Percentiles rank a stretch among this genome's conserved stretches.
Evolutionary conservation across 208 protist species (phyloP).

Genomic region (Vickermania spadyakhi): DNA sequence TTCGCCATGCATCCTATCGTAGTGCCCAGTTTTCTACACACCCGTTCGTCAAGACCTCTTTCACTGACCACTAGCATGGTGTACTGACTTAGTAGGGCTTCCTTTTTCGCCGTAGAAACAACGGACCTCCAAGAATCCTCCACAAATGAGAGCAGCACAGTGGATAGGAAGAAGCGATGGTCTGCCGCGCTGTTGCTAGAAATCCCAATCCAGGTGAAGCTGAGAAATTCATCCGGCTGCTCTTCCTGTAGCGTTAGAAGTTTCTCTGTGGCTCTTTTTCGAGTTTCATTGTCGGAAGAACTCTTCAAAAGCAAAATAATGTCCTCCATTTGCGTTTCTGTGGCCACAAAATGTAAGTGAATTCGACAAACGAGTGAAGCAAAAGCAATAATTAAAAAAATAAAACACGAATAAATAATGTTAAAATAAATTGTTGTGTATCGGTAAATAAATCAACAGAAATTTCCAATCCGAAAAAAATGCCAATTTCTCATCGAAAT

Average conservation of each 20-base stretch:
- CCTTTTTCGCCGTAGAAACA: slow-evolving; percentile 23
- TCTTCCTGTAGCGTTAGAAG: slow-evolving; percentile 43
- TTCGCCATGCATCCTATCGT: slow-evolving; percentile 53
- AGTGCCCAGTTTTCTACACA: slow-evolving; percentile 41
- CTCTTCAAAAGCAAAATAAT: slow-evolving; percentile 39
- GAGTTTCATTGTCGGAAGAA: slow-evolving; percentile 46
- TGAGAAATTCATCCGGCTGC: slow-evolving; percentile 48
- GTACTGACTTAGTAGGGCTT: slow-evolving; percentile 27
- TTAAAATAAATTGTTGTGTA: not conserved
- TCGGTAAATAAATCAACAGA: slow-evolving; percentile 1
- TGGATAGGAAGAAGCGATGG: slow-evolving; percentile 60
- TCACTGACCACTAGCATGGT: slow-evolving; percentile 17
- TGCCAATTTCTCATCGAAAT: not conserved
- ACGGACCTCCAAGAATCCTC: slow-evolving; percentile 49
- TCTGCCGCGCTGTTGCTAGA: slow-evolving; percentile 15
- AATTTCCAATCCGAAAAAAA: no score
- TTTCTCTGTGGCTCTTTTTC: slow-evolving; percentile 37
- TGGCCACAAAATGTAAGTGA: no score
- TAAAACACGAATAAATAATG: slow-evolving; percentile 1
- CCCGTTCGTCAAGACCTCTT: not conserved
- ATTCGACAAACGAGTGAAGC: no score
- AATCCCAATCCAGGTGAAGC: slow-evolving; percentile 40
- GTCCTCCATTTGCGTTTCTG: no score
- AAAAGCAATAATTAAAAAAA: no score
- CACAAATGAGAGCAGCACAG: slow-evolving; percentile 47